Conservation (phyloP, 2,329 filamentous ascomycete species). For the Chalaropsis ovoidea region DNA sequence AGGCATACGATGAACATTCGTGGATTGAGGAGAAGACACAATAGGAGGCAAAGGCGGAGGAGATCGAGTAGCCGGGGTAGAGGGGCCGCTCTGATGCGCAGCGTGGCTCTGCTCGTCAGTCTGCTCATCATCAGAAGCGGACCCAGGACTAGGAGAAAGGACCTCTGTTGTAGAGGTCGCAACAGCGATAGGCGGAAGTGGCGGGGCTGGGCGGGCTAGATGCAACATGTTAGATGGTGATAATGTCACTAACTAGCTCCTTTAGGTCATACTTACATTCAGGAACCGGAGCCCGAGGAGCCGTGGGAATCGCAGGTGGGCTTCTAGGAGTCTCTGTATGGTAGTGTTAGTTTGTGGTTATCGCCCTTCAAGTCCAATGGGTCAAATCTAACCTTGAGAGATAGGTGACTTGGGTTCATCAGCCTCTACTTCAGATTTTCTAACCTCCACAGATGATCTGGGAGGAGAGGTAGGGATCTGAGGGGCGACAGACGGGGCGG, state of each 20-base stretch:
- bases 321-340: conserved; percentile 39
- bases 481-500: conserved; percentile 37
- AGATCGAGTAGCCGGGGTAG: conserved; percentile 32
- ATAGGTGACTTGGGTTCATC: conserved; percentile 27
- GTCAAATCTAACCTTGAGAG: conserved; percentile 14
- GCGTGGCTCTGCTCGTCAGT: conserved; percentile 40
- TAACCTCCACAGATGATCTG: conserved; percentile 3
- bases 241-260: neutral
- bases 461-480: conserved; percentile 16
- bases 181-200: conserved; percentile 43
- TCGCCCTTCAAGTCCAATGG: neutral
- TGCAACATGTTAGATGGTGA: conserved; percentile 12
- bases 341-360: conserved; percentile 7
- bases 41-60: conserved; percentile 37
- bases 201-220: conserved; percentile 53
- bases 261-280: conserved; percentile 44
- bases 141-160: conserved; percentile 63
- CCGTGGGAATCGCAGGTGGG: conserved; percentile 46
- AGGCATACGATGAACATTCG: conserved; percentile 29
- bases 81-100: conserved; percentile 29
- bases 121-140: conserved; percentile 81
- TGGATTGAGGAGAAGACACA: conserved; percentile 24
- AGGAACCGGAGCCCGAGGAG: conserved; percentile 47
- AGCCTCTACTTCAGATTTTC: conserved; percentile 23
- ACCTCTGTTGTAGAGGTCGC: conserved; percentile 43